A percentile compares a stretch with the other conserved stretches of the same genome.
Conservation (phyloP, 2,329 filamentous ascomycete species). For the Delphinella strobiligena region DNA sequence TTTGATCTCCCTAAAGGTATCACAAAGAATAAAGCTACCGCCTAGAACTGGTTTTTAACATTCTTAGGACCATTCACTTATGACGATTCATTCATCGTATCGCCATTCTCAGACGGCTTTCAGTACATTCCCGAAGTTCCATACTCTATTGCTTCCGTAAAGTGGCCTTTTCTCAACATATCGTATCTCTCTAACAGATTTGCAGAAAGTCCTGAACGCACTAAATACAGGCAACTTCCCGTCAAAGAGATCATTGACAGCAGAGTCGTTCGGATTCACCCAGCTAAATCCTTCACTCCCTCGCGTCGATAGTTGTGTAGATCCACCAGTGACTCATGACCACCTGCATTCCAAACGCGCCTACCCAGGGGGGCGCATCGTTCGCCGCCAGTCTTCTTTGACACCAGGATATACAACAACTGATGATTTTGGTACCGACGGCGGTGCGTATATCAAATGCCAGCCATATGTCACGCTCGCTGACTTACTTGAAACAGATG, state of each 20-base stretch:
- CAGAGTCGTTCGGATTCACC: conserved; percentile 25
- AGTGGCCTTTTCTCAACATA: conserved; percentile 4
- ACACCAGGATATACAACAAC: conserved; percentile 42
- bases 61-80: conserved; percentile 38
- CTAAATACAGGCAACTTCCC: conserved; percentile 34
- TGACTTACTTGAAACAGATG: no score
- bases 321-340: conserved; percentile 29
- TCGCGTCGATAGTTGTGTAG: conserved; percentile 35
- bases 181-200: background rate
- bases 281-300: conserved; percentile 18
- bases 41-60: background rate
- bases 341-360: conserved; percentile 18
- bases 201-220: conserved; percentile 22
- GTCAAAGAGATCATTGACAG: conserved; percentile 21
- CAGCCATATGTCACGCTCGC: no score
- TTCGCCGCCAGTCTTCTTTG: conserved; percentile 37
- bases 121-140: conserved; percentile 43
- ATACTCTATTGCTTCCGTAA: conserved; percentile 30
- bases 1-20: conserved; percentile 53
- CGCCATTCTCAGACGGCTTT: conserved; percentile 43
- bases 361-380: conserved; percentile 26
- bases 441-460: no score
- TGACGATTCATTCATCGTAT: conserved; percentile 42
- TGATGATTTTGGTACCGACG: conserved; percentile 45
- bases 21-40: conserved; percentile 36